These are phyloP conservation scores for Triticum dicoccoides DNA, from an alignment of 176 grass and related monocot genomes.

Conservation along the genomic window DNA sequence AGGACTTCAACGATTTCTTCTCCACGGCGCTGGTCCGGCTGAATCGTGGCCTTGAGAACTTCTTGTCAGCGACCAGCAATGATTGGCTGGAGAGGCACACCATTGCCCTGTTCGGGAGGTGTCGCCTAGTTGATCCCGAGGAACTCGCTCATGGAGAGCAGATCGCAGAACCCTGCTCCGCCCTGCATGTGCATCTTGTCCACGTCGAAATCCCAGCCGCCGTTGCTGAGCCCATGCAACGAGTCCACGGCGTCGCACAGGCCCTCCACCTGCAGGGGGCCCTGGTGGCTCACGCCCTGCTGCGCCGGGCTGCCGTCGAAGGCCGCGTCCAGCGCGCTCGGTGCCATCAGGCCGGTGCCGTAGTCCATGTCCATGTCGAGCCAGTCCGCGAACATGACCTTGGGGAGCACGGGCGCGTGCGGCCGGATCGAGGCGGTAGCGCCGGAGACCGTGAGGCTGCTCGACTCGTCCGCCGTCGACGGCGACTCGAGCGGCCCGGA, in stretches of 20 bases:
- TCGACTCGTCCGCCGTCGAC: slow-evolving; percentile 38
- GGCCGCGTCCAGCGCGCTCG: neutral
- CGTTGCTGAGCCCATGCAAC: slow-evolving; percentile 37
- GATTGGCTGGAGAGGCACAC: too few relatives aligned
- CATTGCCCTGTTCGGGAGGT: too few relatives aligned
- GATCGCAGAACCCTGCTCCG: slow-evolving; percentile 30
- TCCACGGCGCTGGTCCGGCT: too few relatives aligned
- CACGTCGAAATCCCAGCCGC: slow-evolving; percentile 42
- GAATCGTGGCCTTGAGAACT: too few relatives aligned
- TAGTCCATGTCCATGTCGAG: slow-evolving; percentile 47
- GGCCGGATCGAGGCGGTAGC: neutral
- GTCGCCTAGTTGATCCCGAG: slow-evolving; percentile 50
- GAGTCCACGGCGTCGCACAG: slow-evolving; percentile 12
- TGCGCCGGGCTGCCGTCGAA: slow-evolving; percentile 16
- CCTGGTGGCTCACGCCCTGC: neutral
- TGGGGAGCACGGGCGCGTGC: slow-evolving; percentile 54
- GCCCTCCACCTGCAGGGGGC: too few relatives aligned
- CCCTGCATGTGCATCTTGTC: slow-evolving; percentile 11
- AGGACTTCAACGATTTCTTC: too few relatives aligned
- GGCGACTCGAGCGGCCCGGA: slow-evolving; percentile 31
- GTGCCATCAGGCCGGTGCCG: slow-evolving; percentile 25
- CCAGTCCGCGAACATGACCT: slow-evolving; percentile 90
- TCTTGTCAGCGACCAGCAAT: too few relatives aligned
- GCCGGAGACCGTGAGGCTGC: neutral
- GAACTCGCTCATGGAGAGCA: slow-evolving; percentile 47